Percentiles rank a stretch among this genome's conserved stretches.
These are phyloP conservation scores for Oryza glaberrima DNA, from an alignment of 176 grass and related monocot species.

Conservation along the genomic window DNA sequence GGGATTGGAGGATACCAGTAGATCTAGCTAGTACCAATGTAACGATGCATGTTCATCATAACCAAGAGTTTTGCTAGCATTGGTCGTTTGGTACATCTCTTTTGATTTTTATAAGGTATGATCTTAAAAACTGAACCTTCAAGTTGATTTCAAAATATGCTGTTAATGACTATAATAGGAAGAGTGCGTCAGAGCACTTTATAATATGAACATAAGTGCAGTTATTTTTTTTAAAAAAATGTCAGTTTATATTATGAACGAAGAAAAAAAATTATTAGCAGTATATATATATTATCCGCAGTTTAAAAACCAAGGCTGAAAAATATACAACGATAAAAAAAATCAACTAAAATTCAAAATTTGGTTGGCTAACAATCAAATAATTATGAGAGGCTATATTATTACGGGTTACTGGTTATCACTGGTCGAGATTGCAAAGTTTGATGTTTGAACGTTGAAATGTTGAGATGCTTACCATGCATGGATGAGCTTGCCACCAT, in stretches of 20 bases:
- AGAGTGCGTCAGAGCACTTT: neutral
- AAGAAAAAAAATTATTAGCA: no score
- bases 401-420: neutral
- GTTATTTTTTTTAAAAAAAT: neutral
- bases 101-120: neutral
- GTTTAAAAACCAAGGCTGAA: no score
- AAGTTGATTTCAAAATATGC: neutral
- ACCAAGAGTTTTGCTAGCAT: neutral
- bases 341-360: no score
- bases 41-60: conserved; percentile 15
- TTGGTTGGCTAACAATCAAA: no score
- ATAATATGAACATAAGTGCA: neutral
- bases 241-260: neutral
- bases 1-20: conserved; percentile 37
- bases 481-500: neutral
- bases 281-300: no score
- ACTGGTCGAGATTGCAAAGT: neutral
- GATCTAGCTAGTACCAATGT: conserved; percentile 3
- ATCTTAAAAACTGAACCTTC: neutral
- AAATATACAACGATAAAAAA: no score
- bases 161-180: neutral
- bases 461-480: neutral
- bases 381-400: neutral
- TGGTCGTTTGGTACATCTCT: neutral
- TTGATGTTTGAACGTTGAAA: neutral